Base-by-base conservation (phyloP, 2,329 filamentous ascomycete species). In the Sarocladium brachiariae region DNA sequence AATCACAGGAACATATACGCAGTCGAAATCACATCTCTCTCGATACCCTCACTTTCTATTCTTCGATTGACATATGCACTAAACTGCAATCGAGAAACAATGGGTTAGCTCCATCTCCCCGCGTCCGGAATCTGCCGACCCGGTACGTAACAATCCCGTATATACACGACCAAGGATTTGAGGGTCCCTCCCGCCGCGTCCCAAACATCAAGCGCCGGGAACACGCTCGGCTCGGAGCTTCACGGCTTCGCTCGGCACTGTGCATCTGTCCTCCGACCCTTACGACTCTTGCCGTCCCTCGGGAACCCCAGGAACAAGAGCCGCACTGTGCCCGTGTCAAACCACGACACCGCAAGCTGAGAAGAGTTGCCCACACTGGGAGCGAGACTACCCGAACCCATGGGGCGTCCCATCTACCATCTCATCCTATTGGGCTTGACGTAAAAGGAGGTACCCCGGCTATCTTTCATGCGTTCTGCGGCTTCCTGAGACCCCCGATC, bases 141-240 rank as follows among this genome's bases (percentile, higher is more conserved):
- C 30, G 46, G 10, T 25, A 37, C 43, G 43, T 47, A 33, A 47
- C 16, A 33, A 18, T 7, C 35, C 16, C 13, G 13, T 13, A 30
- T 30, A 13, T 43, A 25, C 23, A 43, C n/a, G 39, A n/a, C 7
- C 39, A 43, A 43, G 39, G 39, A 43, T 43, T 39, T 35, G 37
- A 23, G 37, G 19, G 21, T n/a, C 21, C 39, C 6, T 6, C 34
- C 34, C 8, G 34, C 16, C 39, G 23, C 21, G 39, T 25, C 18
- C 10, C 10, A 6, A 43, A 13, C 34, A 6, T 30, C 21, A 43
- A 43, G 39, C 23, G 39, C 21, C 39, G 39, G 39, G 39, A 43
- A 43, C 43, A 30, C 10, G 43, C 50, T 37, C 34, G 41, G 30
- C n/a, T 50, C 54, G 50, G 52, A 48, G 51, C 54, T 54, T 53